Percentiles rank a stretch among this genome's conserved stretches.
Evolutionary conservation across 148 eudicot genomes (phyloP).

Genomic region (Rhododendron griersonianum): DNA sequence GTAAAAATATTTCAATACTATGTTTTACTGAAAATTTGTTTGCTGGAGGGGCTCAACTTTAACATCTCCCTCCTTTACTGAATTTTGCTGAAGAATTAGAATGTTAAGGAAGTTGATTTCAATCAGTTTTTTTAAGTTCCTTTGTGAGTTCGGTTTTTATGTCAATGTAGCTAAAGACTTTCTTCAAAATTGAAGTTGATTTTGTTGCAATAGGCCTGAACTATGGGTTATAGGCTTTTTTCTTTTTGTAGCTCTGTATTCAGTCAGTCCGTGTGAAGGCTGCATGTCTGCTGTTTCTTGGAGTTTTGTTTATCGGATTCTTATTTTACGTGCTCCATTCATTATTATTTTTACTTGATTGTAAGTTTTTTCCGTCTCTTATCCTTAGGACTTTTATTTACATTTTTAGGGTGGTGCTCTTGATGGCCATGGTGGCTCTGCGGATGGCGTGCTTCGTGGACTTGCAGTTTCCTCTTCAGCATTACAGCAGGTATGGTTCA

Average conservation of each 20-base stretch:
- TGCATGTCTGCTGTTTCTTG: background rate
- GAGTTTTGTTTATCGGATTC: background rate
- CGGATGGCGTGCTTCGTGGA: slow-evolving; percentile 41
- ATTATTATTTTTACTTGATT: background rate
- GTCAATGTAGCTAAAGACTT: background rate
- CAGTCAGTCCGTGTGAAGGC: background rate
- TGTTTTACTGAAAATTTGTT: background rate
- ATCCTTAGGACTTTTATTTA: background rate
- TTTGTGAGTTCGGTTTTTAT: background rate
- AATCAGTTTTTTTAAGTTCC: background rate
- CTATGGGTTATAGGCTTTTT: background rate
- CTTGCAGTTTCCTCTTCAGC: slow-evolving; percentile 38
- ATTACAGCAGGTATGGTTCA: slow-evolving; percentile 37
- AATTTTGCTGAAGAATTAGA: background rate
- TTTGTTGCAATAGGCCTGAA: background rate
- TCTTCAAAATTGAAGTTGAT: background rate
- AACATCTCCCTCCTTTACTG: background rate
- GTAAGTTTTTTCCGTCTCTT: background rate
- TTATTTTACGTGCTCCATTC: background rate
- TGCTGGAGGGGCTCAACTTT: background rate
- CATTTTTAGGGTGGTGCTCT: slow-evolving; percentile 41
- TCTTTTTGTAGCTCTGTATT: background rate
- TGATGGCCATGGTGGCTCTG: slow-evolving; percentile 36
- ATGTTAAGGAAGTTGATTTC: background rate
- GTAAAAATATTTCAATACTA: background rate